phyloP scores from a whole-genome alignment of 1,139 yeast species.

The Kurtzmaniella quercitrusa region DNA sequence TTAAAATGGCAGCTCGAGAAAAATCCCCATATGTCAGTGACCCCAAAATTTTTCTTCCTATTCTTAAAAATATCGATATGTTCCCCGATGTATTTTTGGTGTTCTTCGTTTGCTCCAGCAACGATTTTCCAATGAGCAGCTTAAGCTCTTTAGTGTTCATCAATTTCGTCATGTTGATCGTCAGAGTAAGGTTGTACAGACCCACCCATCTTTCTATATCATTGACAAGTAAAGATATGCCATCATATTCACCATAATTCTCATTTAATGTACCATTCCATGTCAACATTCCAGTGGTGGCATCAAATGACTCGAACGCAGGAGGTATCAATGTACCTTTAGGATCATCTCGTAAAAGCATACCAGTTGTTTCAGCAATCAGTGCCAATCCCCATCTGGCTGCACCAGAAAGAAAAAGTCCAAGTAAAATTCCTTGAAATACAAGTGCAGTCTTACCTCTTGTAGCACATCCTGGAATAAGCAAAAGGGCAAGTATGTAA shows the following conservation, averaged over 20 bases:
- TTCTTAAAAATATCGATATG: conserved; percentile 47
- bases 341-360: conserved; percentile 75
- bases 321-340: conserved; percentile 63
- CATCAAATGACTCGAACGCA: conserved; percentile 32
- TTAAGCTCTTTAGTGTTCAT: conserved; percentile 25
- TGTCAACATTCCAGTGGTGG: conserved; percentile 25
- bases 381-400: conserved; percentile 95
- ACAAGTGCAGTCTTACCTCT: conserved; percentile 64
- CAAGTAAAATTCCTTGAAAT: conserved; percentile 82
- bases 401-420: conserved; percentile 78
- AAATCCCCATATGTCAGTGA: conserved; percentile 45
- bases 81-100: conserved; percentile 22
- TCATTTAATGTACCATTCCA: conserved; percentile 25
- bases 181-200: conserved; percentile 15
- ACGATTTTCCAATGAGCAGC: conserved; percentile 12
- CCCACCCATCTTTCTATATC: conserved; percentile 79
- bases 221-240: conserved; percentile 65
- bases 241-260: conserved; percentile 25
- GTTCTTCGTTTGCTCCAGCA: conserved; percentile 1
- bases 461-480: conserved; percentile 86
- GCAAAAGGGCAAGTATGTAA: conserved; percentile 72
- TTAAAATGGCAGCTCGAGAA: conserved; percentile 52
- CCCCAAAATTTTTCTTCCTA: conserved; percentile 49
- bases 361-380: conserved; percentile 70
- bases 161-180: conserved; percentile 38